A percentile compares a stretch with the other conserved stretches of the same genome.
Conservation (phyloP, 192 early-diverging fungal species). For the Gaertneriomyces sp. region DNA sequence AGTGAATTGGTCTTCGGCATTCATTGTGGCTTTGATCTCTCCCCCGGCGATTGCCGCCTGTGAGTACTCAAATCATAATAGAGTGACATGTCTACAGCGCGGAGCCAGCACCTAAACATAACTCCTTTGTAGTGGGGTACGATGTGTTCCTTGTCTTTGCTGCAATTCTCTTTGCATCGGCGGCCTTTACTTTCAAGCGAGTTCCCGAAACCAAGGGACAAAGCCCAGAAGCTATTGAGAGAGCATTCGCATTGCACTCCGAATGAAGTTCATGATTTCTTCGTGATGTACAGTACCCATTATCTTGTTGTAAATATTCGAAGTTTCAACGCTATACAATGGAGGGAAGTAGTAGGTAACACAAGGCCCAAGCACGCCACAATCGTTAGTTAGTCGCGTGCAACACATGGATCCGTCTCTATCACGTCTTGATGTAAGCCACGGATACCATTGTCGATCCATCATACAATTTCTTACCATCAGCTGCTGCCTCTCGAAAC, state of each 20-base stretch:
- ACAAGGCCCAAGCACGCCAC: no score
- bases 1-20: constrained; percentile 68
- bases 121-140: constrained; percentile 37
- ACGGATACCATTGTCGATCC: no score
- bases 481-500: no score
- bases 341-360: no score
- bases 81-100: background rate
- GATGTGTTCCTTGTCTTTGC: constrained; percentile 67
- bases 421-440: no score
- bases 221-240: constrained; percentile 64
- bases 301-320: no score
- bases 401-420: no score
- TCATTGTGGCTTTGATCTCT: constrained; percentile 61
- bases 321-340: no score
- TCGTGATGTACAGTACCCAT: no score
- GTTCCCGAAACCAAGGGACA: constrained; percentile 85
- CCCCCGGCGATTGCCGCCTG: constrained; percentile 45
- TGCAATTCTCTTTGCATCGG: constrained; percentile 58
- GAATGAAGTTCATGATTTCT: no score
- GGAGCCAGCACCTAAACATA: background rate
- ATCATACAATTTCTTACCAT: no score
- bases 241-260: background rate
- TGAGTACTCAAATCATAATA: constrained; percentile 23
- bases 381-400: no score
- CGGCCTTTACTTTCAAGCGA: constrained; percentile 64